Conservation (phyloP, 257 asterid genomes). For the Nicotiana obtusifolia region DNA sequence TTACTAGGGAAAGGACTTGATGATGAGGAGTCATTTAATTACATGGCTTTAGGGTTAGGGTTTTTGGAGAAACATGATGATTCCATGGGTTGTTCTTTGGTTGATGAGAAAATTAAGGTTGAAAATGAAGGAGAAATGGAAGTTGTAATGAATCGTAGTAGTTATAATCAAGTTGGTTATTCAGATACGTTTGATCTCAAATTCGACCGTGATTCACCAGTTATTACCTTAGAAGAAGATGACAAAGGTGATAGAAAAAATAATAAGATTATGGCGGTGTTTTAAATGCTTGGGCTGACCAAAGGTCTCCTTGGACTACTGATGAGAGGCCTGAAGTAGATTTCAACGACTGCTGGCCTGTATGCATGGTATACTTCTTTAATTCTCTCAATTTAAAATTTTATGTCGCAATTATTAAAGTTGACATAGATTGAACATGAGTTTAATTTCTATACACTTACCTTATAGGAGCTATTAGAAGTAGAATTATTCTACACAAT, state of each 20-base stretch:
- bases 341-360: conserved; percentile 51
- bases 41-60: conserved; percentile 55
- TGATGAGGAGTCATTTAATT: conserved; percentile 36
- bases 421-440: too few relatives aligned
- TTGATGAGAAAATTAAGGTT: conserved; percentile 22
- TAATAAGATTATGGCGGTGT: conserved; percentile 44
- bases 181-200: conserved; percentile 23
- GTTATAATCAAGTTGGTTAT: conserved; percentile 6
- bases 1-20: conserved; percentile 72
- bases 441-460: too few relatives aligned
- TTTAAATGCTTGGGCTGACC: conserved; percentile 57
- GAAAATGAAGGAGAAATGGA: conserved; percentile 35
- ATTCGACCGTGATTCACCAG: conserved; percentile 47
- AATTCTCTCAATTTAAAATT: background rate
- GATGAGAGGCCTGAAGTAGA: conserved; percentile 61
- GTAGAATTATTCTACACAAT: background rate
- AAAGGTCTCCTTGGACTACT: conserved; percentile 62
- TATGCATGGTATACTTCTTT: conserved; percentile 33
- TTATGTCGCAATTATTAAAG: too few relatives aligned
- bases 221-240: conserved; percentile 9
- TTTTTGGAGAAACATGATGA: conserved; percentile 12
- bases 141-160: background rate
- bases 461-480: background rate
- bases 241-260: conserved; percentile 6
- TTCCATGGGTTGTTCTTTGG: too few relatives aligned